Evolutionary conservation across 495 filamentous ascomycete species (phyloP).

Genomic region (Hyaloscypha finlandica): DNA sequence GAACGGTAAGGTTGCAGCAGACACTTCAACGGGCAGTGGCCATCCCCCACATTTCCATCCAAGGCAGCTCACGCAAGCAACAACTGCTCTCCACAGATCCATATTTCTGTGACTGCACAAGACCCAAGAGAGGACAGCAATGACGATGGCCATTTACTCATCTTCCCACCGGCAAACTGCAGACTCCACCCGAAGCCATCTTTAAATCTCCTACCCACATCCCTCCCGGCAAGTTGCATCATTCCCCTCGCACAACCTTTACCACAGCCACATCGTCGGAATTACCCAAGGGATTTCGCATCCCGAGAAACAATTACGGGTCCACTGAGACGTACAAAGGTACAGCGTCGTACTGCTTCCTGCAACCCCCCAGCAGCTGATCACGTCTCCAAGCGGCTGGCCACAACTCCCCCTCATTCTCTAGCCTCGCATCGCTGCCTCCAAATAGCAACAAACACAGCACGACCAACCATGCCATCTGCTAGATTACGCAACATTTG

Average conservation of each 20-base stretch:
- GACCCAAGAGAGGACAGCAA: background rate
- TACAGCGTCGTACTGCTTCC: background rate
- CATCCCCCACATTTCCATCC: too few relatives aligned
- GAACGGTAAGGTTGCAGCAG: background rate
- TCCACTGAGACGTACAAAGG: background rate
- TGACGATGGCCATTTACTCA: background rate
- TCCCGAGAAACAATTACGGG: background rate
- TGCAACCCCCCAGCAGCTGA: background rate
- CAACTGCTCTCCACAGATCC: background rate
- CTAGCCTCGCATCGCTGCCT: background rate
- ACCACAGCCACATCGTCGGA: background rate
- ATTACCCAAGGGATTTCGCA: background rate
- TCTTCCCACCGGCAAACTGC: background rate
- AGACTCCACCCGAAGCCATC: background rate
- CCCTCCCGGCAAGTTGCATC: background rate
- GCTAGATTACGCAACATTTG: background rate
- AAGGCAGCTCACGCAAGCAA: too few relatives aligned
- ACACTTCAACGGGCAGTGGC: background rate
- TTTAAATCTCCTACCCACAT: background rate
- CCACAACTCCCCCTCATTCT: background rate
- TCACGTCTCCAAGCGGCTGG: background rate
- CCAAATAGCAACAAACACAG: background rate
- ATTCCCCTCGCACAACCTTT: background rate
- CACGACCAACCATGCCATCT: background rate
- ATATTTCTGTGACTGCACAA: background rate